Conservation (phyloP, 179 eudicot genomes). For the Drosera spatulata region DNA sequence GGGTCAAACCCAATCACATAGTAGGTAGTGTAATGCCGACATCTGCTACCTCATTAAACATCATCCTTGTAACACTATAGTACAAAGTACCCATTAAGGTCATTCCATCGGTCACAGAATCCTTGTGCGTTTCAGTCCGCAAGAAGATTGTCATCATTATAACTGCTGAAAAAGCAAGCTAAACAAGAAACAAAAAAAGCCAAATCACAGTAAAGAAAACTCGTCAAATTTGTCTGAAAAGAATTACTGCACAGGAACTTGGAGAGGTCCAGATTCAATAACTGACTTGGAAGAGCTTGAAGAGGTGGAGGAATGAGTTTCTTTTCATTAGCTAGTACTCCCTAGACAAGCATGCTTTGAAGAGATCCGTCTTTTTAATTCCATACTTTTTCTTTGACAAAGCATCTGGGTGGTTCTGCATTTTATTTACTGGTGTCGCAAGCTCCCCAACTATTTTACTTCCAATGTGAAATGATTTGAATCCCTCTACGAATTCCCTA, state of each 20-base stretch:
- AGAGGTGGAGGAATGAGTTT: conserved; percentile 23
- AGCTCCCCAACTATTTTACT: conserved; percentile 9
- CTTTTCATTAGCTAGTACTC: conserved; percentile 31
- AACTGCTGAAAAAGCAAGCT: conserved; percentile 31
- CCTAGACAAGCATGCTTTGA: conserved; percentile 27
- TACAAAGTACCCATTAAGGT: conserved; percentile 31
- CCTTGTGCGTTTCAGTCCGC: conserved; percentile 36
- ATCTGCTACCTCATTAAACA: conserved; percentile 46
- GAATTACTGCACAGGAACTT: background rate
- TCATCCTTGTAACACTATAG: conserved; percentile 15
- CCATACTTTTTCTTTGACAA: conserved; percentile 19
- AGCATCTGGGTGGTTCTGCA: conserved; percentile 34
- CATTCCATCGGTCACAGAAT: conserved; percentile 22
- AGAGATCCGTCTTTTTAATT: conserved; percentile 19
- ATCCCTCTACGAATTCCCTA: conserved; percentile 21
- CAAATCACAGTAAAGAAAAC: background rate
- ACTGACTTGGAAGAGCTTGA: conserved; percentile 21
- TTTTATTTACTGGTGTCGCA: conserved; percentile 20
- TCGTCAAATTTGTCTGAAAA: background rate
- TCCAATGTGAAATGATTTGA: conserved; percentile 18
- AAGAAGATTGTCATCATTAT: conserved; percentile 47
- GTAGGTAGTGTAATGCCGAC: conserved; percentile 39
- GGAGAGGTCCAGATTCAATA: no score
- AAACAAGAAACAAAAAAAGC: background rate
- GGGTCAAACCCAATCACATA: conserved; percentile 57